Conservation (phyloP, 202 grass and related monocot species). For the Elaeis oleifera region DNA sequence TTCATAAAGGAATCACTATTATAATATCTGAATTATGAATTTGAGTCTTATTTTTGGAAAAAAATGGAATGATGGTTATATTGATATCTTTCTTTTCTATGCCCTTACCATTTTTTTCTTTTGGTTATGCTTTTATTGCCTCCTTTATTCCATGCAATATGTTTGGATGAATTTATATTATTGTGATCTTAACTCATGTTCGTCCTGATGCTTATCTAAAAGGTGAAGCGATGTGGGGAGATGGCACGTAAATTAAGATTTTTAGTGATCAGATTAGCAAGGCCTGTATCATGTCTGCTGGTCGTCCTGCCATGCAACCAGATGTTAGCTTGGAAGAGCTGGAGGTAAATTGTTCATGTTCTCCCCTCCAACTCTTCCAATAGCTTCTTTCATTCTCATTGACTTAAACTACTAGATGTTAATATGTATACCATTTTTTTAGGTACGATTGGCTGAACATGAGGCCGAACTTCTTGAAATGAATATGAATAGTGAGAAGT, state of each 20-base stretch:
- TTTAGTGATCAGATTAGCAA: conserved; percentile 85
- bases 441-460: conserved; percentile 80
- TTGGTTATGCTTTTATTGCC: conserved; percentile 18
- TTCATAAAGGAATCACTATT: too few relatives aligned
- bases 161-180: conserved; percentile 8
- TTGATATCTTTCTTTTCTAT: too few relatives aligned
- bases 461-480: conserved; percentile 94
- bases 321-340: conserved; percentile 92
- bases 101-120: background rate
- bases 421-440: conserved; percentile 22
- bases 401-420: background rate
- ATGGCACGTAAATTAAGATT: conserved; percentile 91
- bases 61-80: too few relatives aligned
- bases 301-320: conserved; percentile 59
- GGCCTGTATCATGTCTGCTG: conserved; percentile 55
- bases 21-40: too few relatives aligned
- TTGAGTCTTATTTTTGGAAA: too few relatives aligned
- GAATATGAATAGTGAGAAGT: conserved; percentile 77
- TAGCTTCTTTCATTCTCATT: background rate
- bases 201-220: background rate
- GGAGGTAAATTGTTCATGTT: conserved; percentile 46
- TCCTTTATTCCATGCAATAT: conserved; percentile 18
- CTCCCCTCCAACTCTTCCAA: conserved; percentile 18
- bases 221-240: conserved; percentile 93
- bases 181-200: conserved; percentile 10